phyloP scores from a whole-genome alignment of 345 rosid species.

The Brassica nigra region DNA sequence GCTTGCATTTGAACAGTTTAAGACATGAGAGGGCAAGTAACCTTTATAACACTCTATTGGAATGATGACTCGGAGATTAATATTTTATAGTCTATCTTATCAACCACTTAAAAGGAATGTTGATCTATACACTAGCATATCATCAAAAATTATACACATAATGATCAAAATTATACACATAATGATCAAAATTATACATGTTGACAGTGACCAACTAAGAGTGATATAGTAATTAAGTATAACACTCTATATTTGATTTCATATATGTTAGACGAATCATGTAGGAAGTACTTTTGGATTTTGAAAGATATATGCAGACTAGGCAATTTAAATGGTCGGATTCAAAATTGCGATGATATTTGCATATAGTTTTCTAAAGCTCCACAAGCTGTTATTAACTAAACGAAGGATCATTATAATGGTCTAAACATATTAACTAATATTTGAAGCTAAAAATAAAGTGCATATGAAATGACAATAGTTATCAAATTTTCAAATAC shows the following conservation, averaged over 20 bases:
- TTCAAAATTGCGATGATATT: neutral
- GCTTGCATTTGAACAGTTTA: constrained; percentile 11
- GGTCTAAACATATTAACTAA: neutral
- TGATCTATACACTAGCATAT: constrained; percentile 37
- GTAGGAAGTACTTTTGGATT: neutral
- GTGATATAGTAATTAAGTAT: neutral
- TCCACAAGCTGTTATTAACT: neutral
- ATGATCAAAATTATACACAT: neutral
- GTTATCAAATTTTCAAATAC: neutral
- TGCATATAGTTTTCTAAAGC: neutral
- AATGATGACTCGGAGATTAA: constrained; percentile 20
- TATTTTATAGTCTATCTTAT: constrained; percentile 29
- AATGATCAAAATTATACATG: neutral
- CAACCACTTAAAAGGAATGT: constrained; percentile 31
- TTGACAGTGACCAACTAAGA: neutral
- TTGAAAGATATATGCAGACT: neutral
- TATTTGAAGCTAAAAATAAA: neutral
- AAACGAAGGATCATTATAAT: neutral
- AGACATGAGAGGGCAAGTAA: constrained; percentile 27
- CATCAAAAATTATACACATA: constrained; percentile 17
- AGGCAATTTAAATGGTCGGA: neutral
- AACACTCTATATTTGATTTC: neutral
- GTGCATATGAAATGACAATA: neutral
- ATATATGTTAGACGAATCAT: neutral
- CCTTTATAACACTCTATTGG: constrained; percentile 4